Evolutionary conservation across 2,329 filamentous ascomycete genomes (phyloP).

Genomic region (Sporothrix pallida): DNA sequence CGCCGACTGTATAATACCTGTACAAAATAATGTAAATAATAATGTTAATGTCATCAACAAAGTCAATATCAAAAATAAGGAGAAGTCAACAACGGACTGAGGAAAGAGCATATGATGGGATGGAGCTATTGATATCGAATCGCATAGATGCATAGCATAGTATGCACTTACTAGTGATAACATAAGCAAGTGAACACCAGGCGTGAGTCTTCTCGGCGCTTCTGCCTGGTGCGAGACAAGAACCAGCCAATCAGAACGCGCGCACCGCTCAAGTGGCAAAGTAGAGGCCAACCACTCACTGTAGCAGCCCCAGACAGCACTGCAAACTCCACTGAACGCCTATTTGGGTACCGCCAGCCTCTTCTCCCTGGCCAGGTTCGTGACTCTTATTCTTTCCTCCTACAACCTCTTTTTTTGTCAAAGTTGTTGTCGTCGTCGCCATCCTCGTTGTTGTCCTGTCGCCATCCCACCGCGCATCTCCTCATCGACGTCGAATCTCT

Average conservation of each 20-base stretch:
- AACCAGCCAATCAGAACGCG: not conserved
- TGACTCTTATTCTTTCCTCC: not conserved
- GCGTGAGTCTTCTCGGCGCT: constrained; percentile 23
- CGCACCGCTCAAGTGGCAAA: not conserved
- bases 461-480: not conserved
- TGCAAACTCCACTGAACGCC: not conserved
- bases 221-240: constrained; percentile 20
- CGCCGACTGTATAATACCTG: not conserved
- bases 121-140: not conserved
- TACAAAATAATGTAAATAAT: not conserved
- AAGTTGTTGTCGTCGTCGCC: constrained; percentile 13
- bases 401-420: constrained; percentile 18
- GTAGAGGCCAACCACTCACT: not conserved
- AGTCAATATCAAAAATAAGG: no score
- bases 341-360: constrained; percentile 26
- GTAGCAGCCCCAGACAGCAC: no score
- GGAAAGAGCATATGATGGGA: not conserved
- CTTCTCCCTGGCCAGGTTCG: not conserved
- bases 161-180: not conserved
- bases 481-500: not conserved
- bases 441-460: not conserved
- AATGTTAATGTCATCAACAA: not conserved
- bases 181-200: not conserved
- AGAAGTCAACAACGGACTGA: not conserved
- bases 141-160: not conserved